phyloP scores from a whole-genome alignment of 306 rosid species.

The Vachellia collinsii region DNA sequence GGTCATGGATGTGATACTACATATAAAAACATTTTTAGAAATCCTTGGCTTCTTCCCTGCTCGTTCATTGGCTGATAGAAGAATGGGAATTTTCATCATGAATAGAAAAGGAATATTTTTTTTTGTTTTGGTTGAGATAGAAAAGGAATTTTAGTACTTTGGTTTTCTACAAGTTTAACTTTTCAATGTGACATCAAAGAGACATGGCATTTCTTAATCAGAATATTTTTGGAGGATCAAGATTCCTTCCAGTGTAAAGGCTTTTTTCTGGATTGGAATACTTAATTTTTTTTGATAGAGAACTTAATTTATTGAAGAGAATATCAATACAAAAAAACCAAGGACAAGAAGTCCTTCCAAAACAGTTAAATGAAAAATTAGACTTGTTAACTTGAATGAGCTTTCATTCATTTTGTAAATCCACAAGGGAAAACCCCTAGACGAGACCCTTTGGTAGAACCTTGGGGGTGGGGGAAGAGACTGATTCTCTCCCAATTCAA shows the following conservation, averaged over 20 bases:
- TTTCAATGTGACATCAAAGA: neutral
- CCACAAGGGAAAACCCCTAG: neutral
- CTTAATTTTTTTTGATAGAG: neutral
- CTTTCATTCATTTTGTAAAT: neutral
- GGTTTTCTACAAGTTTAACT: neutral
- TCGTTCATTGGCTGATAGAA: neutral
- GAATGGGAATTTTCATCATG: neutral
- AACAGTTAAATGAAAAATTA: neutral
- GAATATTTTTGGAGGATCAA: neutral
- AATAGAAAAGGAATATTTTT: neutral
- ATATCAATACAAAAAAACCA: neutral
- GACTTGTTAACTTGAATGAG: neutral
- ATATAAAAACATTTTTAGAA: neutral
- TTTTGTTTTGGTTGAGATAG: too few relatives aligned
- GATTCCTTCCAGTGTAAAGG: neutral
- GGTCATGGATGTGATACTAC: slow-evolving; percentile 22
- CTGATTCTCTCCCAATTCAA: neutral
- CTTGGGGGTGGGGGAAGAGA: neutral
- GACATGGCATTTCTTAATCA: neutral
- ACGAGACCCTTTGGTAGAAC: neutral
- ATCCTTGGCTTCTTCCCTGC: neutral
- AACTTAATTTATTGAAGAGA: neutral
- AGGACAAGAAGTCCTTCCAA: neutral
- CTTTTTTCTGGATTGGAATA: neutral
- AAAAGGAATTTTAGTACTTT: neutral